phyloP scores from a whole-genome alignment of 2,329 filamentous ascomycete species.

The Rachicladosporium sp. region DNA sequence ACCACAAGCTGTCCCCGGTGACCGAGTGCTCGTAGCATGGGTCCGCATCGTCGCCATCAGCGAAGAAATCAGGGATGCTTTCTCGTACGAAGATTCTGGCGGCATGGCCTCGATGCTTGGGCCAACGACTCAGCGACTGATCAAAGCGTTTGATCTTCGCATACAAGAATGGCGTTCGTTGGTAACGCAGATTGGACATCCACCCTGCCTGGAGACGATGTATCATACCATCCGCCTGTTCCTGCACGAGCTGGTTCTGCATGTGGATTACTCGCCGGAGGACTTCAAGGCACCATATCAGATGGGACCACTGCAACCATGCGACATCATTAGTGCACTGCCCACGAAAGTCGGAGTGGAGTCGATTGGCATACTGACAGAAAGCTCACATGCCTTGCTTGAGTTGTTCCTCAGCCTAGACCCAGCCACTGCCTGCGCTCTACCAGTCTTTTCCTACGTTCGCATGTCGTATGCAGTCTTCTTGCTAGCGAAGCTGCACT shows the following conservation, averaged over 20 bases:
- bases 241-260: constrained; percentile 64
- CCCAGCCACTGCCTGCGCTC: constrained; percentile 44
- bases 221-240: constrained; percentile 57
- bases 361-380: constrained; percentile 54
- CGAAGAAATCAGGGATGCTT: constrained; percentile 58
- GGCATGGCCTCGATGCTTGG: constrained; percentile 45
- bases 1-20: constrained; percentile 44
- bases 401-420: constrained; percentile 53
- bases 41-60: constrained; percentile 50
- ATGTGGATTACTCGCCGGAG: constrained; percentile 47
- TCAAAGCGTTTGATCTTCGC: constrained; percentile 53
- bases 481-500: constrained; percentile 62
- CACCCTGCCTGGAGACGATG: constrained; percentile 46
- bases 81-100: constrained; percentile 53
- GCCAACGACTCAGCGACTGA: constrained; percentile 49
- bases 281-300: constrained; percentile 38
- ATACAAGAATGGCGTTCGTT: constrained; percentile 47
- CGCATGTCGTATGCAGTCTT: constrained; percentile 60
- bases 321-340: constrained; percentile 20
- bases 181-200: constrained; percentile 27
- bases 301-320: constrained; percentile 34
- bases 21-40: constrained; percentile 46
- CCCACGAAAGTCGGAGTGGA: constrained; percentile 49
- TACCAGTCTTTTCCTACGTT: constrained; percentile 61
- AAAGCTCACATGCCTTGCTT: constrained; percentile 54